Evolutionary conservation across 1,284 basidiomycete genomes (phyloP), one percentile per base, ranked within the genome.

Genomic region (Papiliotrema laurentii): DNA sequence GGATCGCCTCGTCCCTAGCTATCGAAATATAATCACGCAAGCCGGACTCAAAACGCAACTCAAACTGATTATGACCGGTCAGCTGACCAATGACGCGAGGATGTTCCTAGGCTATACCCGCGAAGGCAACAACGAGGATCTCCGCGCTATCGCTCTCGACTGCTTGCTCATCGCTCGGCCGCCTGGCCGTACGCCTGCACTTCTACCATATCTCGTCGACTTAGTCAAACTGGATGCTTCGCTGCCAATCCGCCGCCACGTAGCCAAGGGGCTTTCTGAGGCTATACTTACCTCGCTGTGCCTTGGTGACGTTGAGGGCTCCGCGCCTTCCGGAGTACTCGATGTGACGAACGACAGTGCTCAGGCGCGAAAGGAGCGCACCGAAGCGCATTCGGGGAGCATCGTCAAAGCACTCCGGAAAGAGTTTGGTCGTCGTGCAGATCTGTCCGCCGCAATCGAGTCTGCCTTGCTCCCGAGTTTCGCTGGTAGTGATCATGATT

Each of bases 1-100:
- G 81, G 96, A 99, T 71, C 80, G 91, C 49, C 79, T 98, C 16
- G 93, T 98, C 48, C 90, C 96, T 3, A 96, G 93, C 4, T 86
- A 84, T 53, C 91, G 97, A 65, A 98, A 98, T 64, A 83, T 92
- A 22, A 85, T 98, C 34, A 93, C 93, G 0, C 80, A 91, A 47
- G 90, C 94, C 26, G 85, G 85, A 3, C 75, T 97, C 44, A 88
- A 93, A 80, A 91, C 89, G 62, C 83, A 90, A 64, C 78, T 91
- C 65, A 81, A 89, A 55, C 76, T 91, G 50, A 86, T 84, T 51
- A 75, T 89, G 50, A 85, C 87, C 0, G 84, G 84, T 63, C 80
- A 96, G 45, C 80, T 90, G 46, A 85, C 89, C 1, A 86, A 85
- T 53, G 87, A 94, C 61, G 79, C 87, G 25, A 80, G 83, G 50